Percentiles rank a stretch among this genome's conserved stretches.
These are phyloP conservation scores for Bryum argenteum DNA, from an alignment of 225 moss, liverwort and hornwort species.

Conservation along the genomic window DNA sequence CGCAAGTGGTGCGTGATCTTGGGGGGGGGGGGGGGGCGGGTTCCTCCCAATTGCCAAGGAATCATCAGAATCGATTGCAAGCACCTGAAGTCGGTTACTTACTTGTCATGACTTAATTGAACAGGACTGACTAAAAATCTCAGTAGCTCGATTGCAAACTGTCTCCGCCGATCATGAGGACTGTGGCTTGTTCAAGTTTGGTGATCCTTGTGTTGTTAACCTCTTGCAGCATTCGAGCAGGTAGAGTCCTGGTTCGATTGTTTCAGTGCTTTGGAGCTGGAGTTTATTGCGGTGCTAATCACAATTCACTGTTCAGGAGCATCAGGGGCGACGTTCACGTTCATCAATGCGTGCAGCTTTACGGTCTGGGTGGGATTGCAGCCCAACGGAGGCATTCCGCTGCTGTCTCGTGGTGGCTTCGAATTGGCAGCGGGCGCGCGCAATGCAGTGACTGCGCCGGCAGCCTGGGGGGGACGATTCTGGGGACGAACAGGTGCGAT, in stretches of 20 bases:
- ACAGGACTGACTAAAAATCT: neutral
- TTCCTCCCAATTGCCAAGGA: constrained; percentile 30
- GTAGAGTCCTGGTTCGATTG: constrained; percentile 14
- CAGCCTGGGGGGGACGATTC: constrained; percentile 57
- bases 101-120: neutral
- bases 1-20: constrained; percentile 25
- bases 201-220: constrained; percentile 4
- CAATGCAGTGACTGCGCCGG: constrained; percentile 43
- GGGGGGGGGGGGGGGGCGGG: constrained; percentile 4
- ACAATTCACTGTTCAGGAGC: constrained; percentile 27
- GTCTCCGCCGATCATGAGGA: neutral
- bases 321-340: constrained; percentile 43
- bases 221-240: constrained; percentile 23
- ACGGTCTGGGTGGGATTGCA: constrained; percentile 60
- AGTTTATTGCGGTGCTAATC: neutral
- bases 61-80: constrained; percentile 11
- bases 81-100: constrained; percentile 15
- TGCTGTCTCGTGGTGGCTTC: constrained; percentile 47
- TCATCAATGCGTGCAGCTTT: constrained; percentile 48
- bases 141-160: neutral
- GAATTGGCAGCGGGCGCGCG: constrained; percentile 29
- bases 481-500: constrained; percentile 60
- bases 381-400: constrained; percentile 49
- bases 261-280: neutral
- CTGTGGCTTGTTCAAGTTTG: constrained; percentile 9